phyloP scores from a whole-genome alignment of 495 filamentous ascomycete genomes.

The Margaritispora aquatica region DNA sequence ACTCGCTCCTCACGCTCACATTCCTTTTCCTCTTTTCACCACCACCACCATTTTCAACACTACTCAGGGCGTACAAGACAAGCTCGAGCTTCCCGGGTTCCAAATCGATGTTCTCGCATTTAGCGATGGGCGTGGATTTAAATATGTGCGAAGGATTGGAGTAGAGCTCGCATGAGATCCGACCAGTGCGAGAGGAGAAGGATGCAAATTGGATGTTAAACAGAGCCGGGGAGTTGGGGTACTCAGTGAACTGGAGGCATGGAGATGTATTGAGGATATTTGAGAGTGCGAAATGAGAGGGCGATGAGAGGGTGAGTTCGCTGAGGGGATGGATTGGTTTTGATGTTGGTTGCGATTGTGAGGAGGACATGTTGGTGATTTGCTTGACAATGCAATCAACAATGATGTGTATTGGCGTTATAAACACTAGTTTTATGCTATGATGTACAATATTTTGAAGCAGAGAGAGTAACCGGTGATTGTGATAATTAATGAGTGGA shows the following conservation, averaged over 20 bases:
- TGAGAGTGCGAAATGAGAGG: not conserved
- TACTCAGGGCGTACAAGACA: not conserved
- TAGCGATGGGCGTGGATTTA: not conserved
- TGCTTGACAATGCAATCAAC: not conserved
- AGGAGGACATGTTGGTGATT: not conserved
- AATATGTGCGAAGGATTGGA: not conserved
- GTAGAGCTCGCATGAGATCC: not conserved
- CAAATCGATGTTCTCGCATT: not conserved
- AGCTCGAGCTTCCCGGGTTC: not conserved
- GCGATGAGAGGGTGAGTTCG: not conserved
- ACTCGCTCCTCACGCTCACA: not conserved
- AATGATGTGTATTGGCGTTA: too few species aligned
- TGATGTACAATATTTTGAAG: too few species aligned
- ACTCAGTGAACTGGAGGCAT: not conserved
- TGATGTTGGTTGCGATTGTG: not conserved
- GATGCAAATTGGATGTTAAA: not conserved
- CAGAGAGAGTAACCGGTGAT: too few species aligned
- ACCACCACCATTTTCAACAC: too few species aligned
- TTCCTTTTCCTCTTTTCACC: too few species aligned
- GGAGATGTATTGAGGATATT: not conserved
- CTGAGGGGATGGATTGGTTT: not conserved
- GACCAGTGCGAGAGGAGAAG: not conserved
- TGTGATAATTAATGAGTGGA: not conserved
- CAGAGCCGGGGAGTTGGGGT: not conserved
- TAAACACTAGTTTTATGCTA: too few species aligned